Evolutionary conservation across 2,329 filamentous ascomycete species (phyloP).

Genomic region (Raffaelea ambrosiae): DNA sequence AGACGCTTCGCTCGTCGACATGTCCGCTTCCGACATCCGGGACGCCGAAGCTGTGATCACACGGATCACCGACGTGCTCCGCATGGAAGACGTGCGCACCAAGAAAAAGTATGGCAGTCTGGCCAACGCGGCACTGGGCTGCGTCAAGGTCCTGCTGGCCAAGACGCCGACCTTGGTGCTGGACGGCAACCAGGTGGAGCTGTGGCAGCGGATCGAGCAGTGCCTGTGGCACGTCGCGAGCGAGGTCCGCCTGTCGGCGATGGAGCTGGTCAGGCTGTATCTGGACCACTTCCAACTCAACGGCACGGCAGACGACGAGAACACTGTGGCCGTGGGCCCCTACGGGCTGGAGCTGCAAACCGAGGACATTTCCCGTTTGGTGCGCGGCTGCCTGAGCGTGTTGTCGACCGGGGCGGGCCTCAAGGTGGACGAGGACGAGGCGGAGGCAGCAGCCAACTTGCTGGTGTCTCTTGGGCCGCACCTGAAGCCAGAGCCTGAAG

Average conservation of each 20-base stretch:
- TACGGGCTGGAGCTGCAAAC: constrained; percentile 60
- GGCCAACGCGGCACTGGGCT: constrained; percentile 63
- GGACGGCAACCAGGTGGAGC: constrained; percentile 32
- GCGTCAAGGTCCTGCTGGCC: constrained; percentile 59
- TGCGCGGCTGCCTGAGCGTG: constrained; percentile 38
- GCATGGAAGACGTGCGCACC: constrained; percentile 48
- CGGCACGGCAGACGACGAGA: constrained; percentile 41
- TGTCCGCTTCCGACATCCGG: constrained; percentile 49
- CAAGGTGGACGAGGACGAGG: constrained; percentile 63
- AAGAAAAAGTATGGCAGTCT: constrained; percentile 38
- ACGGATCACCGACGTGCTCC: constrained; percentile 44
- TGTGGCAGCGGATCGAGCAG: constrained; percentile 64
- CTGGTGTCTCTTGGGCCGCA: constrained; percentile 69
- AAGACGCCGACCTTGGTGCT: constrained; percentile 58
- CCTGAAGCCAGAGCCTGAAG: constrained; percentile 46
- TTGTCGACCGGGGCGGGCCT: constrained; percentile 45
- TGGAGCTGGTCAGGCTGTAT: constrained; percentile 67
- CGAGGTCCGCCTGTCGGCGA: constrained; percentile 68
- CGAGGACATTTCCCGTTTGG: constrained; percentile 54
- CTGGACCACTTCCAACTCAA: constrained; percentile 65
- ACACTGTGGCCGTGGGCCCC: constrained; percentile 47
- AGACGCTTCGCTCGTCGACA: background rate
- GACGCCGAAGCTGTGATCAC: constrained; percentile 57
- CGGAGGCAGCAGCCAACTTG: constrained; percentile 70
- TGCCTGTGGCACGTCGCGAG: constrained; percentile 65